Base-by-base conservation (phyloP, 2,329 filamentous ascomycete genomes). In the Pseudopyricularia cyperi region DNA sequence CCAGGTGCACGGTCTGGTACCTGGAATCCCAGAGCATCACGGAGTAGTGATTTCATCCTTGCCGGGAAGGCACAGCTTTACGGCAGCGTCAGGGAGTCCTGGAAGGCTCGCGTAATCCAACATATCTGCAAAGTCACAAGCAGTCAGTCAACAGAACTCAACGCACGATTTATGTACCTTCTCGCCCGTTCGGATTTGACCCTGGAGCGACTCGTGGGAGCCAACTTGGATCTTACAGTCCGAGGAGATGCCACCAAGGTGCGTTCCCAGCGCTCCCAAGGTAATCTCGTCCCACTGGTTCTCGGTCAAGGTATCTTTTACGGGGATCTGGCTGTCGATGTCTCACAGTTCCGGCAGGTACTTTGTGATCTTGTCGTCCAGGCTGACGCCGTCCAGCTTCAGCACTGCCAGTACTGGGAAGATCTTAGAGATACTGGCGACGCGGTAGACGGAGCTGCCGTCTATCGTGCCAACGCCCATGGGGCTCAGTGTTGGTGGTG, bases 301-400 rank as follows among this genome's bases (percentile, higher is more conserved):
- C 26, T 32, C 37, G 24, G 35, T 33, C 26, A 51, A 30, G 2
- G 26, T 9, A 17, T 51, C 28, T 17, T n/a, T 24, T 3, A 24
- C 39, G 2, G 24, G 7, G 17, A 28, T 8, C 12, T 46, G 37
- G n/a, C 15, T 33, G 26, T 14, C 30, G 15, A 51, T 5, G 44
- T 56, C 55, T 37, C 53, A 60, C 42, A 68, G 57, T 48, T 68
- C 64, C 0, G 73, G 71, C 6, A 76, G 59, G 51, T 73, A 72
- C 34, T 72, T 66, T 1, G 71, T 65, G 5, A 78, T 63, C 1
- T 69, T 69, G 46, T 68, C 68, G 2, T 73, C 65, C 61, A 67
- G 49, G 14, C 65, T 59, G 12, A 69, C 59, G 2, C 61, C 57
- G 0, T 54, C 50, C 26, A 51, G 37, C 39, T 46, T 54, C 68